A percentile compares a stretch with the other conserved stretches of the same genome.
These are phyloP conservation scores for Onygenales sp. DNA, from an alignment of 2,329 filamentous ascomycete species.

Conservation along the genomic window DNA sequence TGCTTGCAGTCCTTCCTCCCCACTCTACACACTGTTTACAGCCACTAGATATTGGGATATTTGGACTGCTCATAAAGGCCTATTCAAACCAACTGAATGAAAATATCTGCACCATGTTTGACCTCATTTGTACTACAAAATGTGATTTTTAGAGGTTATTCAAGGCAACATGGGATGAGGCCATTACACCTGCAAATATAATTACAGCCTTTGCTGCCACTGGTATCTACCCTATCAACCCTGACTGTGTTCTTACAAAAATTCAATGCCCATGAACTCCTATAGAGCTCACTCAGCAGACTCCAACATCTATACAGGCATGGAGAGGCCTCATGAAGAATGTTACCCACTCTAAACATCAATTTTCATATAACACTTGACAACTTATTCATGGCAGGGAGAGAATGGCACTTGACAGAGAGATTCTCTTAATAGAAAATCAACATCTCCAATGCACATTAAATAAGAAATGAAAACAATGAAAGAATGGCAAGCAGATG, in stretches of 20 bases:
- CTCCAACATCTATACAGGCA: background rate
- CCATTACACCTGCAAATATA: conserved; percentile 1
- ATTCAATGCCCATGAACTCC: background rate
- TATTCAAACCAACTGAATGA: conserved; percentile 3
- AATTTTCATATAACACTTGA: background rate
- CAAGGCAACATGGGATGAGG: background rate
- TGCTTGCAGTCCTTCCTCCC: conserved; percentile 3
- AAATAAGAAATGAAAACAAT: background rate
- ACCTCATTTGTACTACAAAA: conserved; percentile 3
- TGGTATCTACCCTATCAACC: background rate
- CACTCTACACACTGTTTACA: conserved; percentile 5
- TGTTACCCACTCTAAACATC: background rate
- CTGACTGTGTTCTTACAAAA: background rate
- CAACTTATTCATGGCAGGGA: background rate
- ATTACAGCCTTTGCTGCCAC: background rate
- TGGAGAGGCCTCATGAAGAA: background rate
- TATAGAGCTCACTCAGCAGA: background rate
- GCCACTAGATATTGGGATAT: conserved; percentile 5
- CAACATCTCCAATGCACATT: background rate
- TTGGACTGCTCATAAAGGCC: background rate
- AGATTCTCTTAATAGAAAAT: conserved; percentile 2
- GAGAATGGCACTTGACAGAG: background rate
- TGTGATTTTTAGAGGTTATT: conserved; percentile 1
- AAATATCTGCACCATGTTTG: background rate
- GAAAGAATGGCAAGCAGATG: background rate